Conservation (phyloP, 2,329 filamentous ascomycete genomes). For the Fusarium verrucosum region DNA sequence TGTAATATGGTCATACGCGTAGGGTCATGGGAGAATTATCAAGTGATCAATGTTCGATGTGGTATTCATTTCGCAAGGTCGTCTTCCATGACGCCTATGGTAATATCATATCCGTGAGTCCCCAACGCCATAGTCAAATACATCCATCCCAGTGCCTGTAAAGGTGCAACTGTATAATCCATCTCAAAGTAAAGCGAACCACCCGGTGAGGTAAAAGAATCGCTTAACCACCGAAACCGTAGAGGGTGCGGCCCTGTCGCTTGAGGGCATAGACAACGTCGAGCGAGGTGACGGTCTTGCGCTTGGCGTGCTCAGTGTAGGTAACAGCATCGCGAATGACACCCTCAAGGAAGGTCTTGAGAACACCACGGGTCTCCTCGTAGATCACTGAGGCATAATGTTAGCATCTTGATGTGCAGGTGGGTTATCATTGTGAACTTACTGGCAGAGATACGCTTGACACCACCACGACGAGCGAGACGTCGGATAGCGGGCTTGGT, state of each 20-base stretch:
- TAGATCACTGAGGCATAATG: constrained; percentile 67
- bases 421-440: constrained; percentile 52
- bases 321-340: constrained; percentile 81
- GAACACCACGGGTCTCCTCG: constrained; percentile 79
- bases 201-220: constrained; percentile 5
- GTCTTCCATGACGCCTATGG: constrained; percentile 49
- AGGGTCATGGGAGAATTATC: not conserved
- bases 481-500: constrained; percentile 98
- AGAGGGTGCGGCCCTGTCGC: constrained; percentile 79
- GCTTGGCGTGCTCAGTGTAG: constrained; percentile 83
- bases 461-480: constrained; percentile 98
- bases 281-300: constrained; percentile 79
- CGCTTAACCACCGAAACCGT: constrained; percentile 87
- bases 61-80: constrained; percentile 47
- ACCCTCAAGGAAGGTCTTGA: constrained; percentile 81
- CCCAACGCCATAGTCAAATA: constrained; percentile 48
- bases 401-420: constrained; percentile 18
- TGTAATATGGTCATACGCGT: not conserved
- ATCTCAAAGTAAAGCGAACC: constrained; percentile 24
- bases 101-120: constrained; percentile 46
- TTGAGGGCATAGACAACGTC: constrained; percentile 75
- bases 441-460: constrained; percentile 99
- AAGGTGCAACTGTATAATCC: constrained; percentile 29
- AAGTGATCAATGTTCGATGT: constrained; percentile 39
- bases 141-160: constrained; percentile 32